Conservation (phyloP, 371 early-diverging fungal species). For the Cokeromyces recurvatus region DNA sequence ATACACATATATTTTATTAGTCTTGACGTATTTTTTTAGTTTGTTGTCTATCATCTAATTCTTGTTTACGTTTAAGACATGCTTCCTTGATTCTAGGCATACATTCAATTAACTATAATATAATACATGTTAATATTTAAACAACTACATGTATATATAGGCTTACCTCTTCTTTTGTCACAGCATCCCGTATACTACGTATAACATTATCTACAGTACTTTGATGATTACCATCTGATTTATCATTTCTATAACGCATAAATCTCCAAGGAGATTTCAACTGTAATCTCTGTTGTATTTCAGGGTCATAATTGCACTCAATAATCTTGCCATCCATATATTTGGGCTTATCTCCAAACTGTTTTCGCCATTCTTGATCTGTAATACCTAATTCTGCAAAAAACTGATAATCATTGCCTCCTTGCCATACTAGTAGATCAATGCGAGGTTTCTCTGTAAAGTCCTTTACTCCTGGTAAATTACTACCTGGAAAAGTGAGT, state of each 20-base stretch:
- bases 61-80: slow-evolving; percentile 10
- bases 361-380: slow-evolving; percentile 51
- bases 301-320: slow-evolving; percentile 64
- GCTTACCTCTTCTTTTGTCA: slow-evolving; percentile 63
- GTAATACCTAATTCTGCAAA: slow-evolving; percentile 61
- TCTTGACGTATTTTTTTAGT: slow-evolving; percentile 10
- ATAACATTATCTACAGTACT: slow-evolving; percentile 67
- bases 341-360: slow-evolving; percentile 19
- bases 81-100: slow-evolving; percentile 20
- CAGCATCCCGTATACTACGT: slow-evolving; percentile 73
- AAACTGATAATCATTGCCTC: slow-evolving; percentile 43
- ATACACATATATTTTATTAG: slow-evolving; percentile 1
- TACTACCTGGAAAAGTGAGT: slow-evolving; percentile 36
- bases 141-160: neutral
- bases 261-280: slow-evolving; percentile 70
- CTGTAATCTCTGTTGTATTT: slow-evolving; percentile 29
- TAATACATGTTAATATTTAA: neutral
- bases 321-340: slow-evolving; percentile 60
- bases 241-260: slow-evolving; percentile 86
- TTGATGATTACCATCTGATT: slow-evolving; percentile 75
- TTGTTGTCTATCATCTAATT: slow-evolving; percentile 11
- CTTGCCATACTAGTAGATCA: slow-evolving; percentile 56
- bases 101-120: slow-evolving; percentile 13
- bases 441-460: slow-evolving; percentile 42
- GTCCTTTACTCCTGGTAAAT: slow-evolving; percentile 35